A percentile compares a stretch with the other conserved stretches of the same genome.
These are phyloP conservation scores for Pilobolus umbonatus DNA, from an alignment of 192 early-diverging fungal species.

Conservation along the genomic window DNA sequence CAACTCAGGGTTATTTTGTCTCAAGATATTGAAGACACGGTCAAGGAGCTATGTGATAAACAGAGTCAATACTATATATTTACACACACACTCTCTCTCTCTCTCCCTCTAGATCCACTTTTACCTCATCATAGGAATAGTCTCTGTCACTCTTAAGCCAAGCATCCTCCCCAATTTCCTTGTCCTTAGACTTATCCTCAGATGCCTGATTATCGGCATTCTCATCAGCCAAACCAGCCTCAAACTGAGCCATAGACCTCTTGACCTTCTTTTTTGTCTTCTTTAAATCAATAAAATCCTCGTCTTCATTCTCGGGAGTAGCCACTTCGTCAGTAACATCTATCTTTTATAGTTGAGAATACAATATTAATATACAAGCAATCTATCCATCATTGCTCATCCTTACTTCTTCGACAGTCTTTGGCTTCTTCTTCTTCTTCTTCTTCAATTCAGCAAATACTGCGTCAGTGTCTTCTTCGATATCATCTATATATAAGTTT, in stretches of 20 bases:
- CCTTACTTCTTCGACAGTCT: constrained; percentile 20
- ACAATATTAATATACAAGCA: neutral
- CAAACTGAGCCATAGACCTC: constrained; percentile 81
- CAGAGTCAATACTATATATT: neutral
- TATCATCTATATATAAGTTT: too few species aligned
- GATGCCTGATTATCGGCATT: constrained; percentile 52
- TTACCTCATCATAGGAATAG: constrained; percentile 88
- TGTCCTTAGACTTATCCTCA: constrained; percentile 36
- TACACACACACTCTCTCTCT: neutral
- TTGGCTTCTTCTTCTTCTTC: constrained; percentile 80
- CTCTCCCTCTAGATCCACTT: neutral
- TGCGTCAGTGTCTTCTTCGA: constrained; percentile 54
- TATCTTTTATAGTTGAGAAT: constrained; percentile 23
- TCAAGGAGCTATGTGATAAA: constrained; percentile 62
- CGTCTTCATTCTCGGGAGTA: constrained; percentile 36
- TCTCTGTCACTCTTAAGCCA: constrained; percentile 91
- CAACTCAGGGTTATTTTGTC: constrained; percentile 91
- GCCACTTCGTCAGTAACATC: constrained; percentile 44
- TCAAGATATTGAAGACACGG: constrained; percentile 87
- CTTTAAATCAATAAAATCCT: constrained; percentile 62
- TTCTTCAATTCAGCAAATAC: constrained; percentile 84
- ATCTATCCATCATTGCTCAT: neutral
- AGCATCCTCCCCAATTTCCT: constrained; percentile 49
- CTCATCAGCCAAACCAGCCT: constrained; percentile 62
- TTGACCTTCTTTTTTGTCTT: constrained; percentile 86